Evolutionary conservation across 176 grass and related monocot genomes (phyloP).

Genomic region (Zoysia pacifica): DNA sequence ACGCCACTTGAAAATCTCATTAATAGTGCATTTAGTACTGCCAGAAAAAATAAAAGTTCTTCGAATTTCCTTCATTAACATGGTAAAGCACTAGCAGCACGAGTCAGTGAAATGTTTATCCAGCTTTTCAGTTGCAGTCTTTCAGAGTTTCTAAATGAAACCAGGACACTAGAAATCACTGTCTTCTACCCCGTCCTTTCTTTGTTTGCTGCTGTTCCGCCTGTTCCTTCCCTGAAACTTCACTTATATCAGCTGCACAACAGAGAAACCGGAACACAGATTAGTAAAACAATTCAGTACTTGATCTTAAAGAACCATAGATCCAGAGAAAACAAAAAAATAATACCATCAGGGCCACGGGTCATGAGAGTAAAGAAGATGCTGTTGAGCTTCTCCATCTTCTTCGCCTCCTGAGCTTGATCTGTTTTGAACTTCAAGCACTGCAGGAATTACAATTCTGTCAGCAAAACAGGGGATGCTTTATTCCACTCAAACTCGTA

Average conservation of each 20-base stretch:
- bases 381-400: slow-evolving; percentile 98
- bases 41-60: slow-evolving; percentile 25
- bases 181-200: slow-evolving; percentile 91
- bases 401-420: slow-evolving; percentile 95
- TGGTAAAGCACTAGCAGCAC: neutral
- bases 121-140: neutral
- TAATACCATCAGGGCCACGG: slow-evolving; percentile 82
- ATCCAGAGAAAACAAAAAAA: neutral
- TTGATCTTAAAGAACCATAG: neutral
- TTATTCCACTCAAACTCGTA: neutral
- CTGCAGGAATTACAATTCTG: slow-evolving; percentile 40
- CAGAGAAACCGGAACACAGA: neutral
- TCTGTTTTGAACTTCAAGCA: slow-evolving; percentile 97
- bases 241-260: slow-evolving; percentile 76
- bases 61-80: slow-evolving; percentile 19
- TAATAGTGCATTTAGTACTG: neutral
- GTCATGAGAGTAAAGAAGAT: slow-evolving; percentile 95
- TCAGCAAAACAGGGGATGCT: slow-evolving; percentile 13
- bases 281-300: neutral
- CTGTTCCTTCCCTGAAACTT: slow-evolving; percentile 91
- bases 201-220: slow-evolving; percentile 75
- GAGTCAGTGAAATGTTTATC: slow-evolving; percentile 32
- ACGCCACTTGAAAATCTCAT: too few species aligned
- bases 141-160: slow-evolving; percentile 6
- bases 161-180: slow-evolving; percentile 32